A percentile compares a stretch with the other conserved stretches of the same genome.
phyloP scores from a whole-genome alignment of 1,284 basidiomycete genomes.

The Cerrena zonata region DNA sequence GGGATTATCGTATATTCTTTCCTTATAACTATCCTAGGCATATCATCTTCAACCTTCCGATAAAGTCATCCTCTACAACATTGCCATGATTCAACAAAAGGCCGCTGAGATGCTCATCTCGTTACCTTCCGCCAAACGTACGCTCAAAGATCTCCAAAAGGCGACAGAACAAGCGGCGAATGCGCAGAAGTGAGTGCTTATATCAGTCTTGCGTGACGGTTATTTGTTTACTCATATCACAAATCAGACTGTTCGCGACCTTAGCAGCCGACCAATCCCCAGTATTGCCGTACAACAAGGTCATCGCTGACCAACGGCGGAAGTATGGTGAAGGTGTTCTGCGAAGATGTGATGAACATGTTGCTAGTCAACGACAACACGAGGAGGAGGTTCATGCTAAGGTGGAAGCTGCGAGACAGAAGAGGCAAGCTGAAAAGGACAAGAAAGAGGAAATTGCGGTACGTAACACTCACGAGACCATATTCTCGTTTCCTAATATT shows the following conservation, averaged over 20 bases:
- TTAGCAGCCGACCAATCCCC: conserved; percentile 69
- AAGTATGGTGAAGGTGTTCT: conserved; percentile 85
- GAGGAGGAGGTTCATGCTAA: conserved; percentile 71
- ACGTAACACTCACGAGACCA: too few species aligned
- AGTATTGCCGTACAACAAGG: conserved; percentile 76
- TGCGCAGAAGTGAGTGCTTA: conserved; percentile 70
- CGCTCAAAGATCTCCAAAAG: conserved; percentile 69
- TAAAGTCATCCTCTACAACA: conserved; percentile 86
- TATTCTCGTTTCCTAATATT: conserved; percentile 1
- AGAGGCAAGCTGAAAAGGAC: conserved; percentile 61
- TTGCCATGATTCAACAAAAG: conserved; percentile 95
- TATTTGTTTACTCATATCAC: background rate
- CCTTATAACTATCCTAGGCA: conserved; percentile 45
- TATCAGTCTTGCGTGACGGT: background rate
- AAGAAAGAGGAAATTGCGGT: conserved; percentile 58
- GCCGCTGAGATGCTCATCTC: conserved; percentile 82
- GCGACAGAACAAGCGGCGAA: conserved; percentile 81
- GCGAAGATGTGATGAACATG: conserved; percentile 72
- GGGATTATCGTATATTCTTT: background rate
- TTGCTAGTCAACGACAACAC: conserved; percentile 65
- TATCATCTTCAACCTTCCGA: conserved; percentile 77
- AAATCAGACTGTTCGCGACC: conserved; percentile 70
- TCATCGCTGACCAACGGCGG: conserved; percentile 81
- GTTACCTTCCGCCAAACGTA: conserved; percentile 68
- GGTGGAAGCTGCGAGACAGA: conserved; percentile 67